Base-by-base conservation (phyloP, 192 early-diverging fungal genomes). In the Coemansia sp. region DNA sequence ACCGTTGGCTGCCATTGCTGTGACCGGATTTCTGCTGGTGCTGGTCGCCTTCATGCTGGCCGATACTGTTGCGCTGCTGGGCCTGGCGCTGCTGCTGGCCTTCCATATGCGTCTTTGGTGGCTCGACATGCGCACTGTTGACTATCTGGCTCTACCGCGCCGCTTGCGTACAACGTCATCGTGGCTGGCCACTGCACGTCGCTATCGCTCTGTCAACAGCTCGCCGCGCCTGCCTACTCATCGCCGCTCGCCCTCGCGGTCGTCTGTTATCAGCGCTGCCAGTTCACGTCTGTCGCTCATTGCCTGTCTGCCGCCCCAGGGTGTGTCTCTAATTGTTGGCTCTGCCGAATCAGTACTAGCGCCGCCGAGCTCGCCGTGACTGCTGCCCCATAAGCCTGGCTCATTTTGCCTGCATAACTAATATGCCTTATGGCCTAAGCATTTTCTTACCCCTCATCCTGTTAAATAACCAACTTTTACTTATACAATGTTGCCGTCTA, bases 91-190 rank as follows among this genome's bases (percentile, higher is more conserved):
- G 50, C 66, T 82, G 15, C 63, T 82, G 32, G 69, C 41, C 14
- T 74, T 77, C 59, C 80, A 82, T 45, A 38, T 67, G 14, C 70
- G 64, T 56, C 51, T 77, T 27, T 65, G 75, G 65, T 71, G 69
- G 57, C 47, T 51, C 29, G 60, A 63, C 59, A 68, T 74, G 69
- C 65, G 62, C 52, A 74, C 80, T 5, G 63, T 67, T 2, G 71
- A 77, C 14, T 77, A 72, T 27, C 67, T 72, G 35, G 57, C 60
- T 12, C 59, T 66, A 22, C 60, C 66, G 25, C 62, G 41, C 29
- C 50, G 65, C 63, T 70, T 38, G 21, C 25, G 59, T 19, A 41
- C 41, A 43, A 43, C 39, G 6, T 12, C 35, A 11, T 72, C 70
- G 10, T 65, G 61, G 62, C 54, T 62, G 39, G 64, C 23, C 24